phyloP scores from a whole-genome alignment of 2,329 filamentous ascomycete species.

The Esteya vermicola region DNA sequence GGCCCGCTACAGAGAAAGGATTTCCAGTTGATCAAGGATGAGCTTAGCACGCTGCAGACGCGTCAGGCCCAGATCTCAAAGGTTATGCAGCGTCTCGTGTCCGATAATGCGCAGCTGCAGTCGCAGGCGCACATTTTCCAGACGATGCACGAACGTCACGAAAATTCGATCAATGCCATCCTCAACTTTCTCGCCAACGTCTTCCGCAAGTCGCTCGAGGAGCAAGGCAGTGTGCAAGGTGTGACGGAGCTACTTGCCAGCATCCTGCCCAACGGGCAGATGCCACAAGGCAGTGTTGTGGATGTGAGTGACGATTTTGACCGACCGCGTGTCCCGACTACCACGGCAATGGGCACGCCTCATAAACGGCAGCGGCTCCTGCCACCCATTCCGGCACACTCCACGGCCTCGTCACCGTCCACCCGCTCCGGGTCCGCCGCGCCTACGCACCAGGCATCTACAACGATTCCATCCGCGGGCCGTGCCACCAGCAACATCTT shows the following conservation, averaged over 20 bases:
- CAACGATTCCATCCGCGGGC: background rate
- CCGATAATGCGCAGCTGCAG: conserved; percentile 78
- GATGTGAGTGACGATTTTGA: conserved; percentile 48
- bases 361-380: conserved; percentile 40
- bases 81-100: conserved; percentile 65
- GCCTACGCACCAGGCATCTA: background rate
- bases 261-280: conserved; percentile 47
- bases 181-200: conserved; percentile 93
- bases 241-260: conserved; percentile 74
- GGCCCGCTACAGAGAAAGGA: conserved; percentile 53
- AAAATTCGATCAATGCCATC: conserved; percentile 98
- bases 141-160: conserved; percentile 84
- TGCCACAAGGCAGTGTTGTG: conserved; percentile 37
- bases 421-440: background rate
- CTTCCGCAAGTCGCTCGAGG: conserved; percentile 84
- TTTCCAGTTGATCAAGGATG: conserved; percentile 60
- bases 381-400: conserved; percentile 31
- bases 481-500: background rate
- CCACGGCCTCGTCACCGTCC: background rate
- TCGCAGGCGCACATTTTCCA: conserved; percentile 83
- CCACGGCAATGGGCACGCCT: conserved; percentile 24
- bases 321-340: conserved; percentile 23
- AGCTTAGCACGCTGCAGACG: conserved; percentile 68
- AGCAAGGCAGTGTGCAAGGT: conserved; percentile 60
- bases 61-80: conserved; percentile 77